Base-by-base conservation (phyloP, 108 stramenopile species). In the Skeletonema costatum region DNA sequence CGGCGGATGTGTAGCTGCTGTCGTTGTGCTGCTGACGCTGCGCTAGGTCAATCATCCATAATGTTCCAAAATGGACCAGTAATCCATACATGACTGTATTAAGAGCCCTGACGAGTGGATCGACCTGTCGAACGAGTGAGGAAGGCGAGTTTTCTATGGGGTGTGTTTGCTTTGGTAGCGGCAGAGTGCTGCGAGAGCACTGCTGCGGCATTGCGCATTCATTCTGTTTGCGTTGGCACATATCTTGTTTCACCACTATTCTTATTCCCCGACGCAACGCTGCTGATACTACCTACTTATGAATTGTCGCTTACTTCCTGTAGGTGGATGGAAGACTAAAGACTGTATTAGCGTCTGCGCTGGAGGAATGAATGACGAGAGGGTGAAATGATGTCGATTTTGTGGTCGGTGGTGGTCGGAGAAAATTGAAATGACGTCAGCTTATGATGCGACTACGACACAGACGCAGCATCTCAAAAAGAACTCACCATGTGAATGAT, bases 41-140 rank as follows among this genome's bases (percentile, higher is more conserved):
- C 7, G 21, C 53, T 2, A 56, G 25, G 1, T 80, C 79, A 17
- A 83, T 83, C 30, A 41, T 63, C 76, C 73, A 83, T 3, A 86
- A 35, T 10, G 79, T 81, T 8, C 70, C 79, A 73, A 75, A 84
- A 56, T 86, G 86, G 29, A 86, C 66, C 3, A 86, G 67, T 2
- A 86, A 32, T 5, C 86, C 86, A 48, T 71, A 84, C 70, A 86
- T 86, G 2, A 81, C 5, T 12, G 86, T 86, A 70, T 84, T 66
- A 30, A 79, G 16, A 4, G 86, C 82, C n/a, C 86, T n/a, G 3
- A 80, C 83, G 32, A 86, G 32, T 0, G 82, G 86, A 53, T 86
- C 86, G 19, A 81, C 74, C 17, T 30, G 38, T 6, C 50, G 66
- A n/a, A 75, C 61, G 11, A 74, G 78, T 48, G 83, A 83, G 1